Evolutionary conservation across 2,329 filamentous ascomycete species (phyloP).

Genomic region (Ophiocordyceps sinensis): DNA sequence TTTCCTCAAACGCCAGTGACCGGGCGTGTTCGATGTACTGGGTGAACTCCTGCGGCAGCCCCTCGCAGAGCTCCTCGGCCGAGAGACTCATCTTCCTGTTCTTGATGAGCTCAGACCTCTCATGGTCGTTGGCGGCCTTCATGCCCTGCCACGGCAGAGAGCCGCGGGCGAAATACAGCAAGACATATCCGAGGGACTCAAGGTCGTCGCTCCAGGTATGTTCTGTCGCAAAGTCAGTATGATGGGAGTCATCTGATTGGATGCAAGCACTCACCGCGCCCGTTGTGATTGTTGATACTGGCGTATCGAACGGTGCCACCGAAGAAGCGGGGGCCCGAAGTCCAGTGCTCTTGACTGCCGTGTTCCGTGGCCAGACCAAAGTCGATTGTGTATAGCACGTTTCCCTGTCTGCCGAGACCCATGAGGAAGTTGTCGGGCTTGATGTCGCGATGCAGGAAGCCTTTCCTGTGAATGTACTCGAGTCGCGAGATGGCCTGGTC

Average conservation of each 20-base stretch:
- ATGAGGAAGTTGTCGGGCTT: slow-evolving; percentile 99
- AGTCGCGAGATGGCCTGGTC: slow-evolving; percentile 98
- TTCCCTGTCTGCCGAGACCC: slow-evolving; percentile 97
- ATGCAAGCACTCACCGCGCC: slow-evolving; percentile 41
- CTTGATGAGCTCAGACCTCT: slow-evolving; percentile 99
- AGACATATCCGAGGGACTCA: slow-evolving; percentile 97
- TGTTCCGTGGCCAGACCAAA: slow-evolving; percentile 99
- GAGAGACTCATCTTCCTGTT: slow-evolving; percentile 99
- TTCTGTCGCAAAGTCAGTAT: slow-evolving; percentile 22
- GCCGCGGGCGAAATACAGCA: slow-evolving; percentile 99
- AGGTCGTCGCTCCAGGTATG: slow-evolving; percentile 99
- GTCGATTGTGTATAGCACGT: slow-evolving; percentile 98
- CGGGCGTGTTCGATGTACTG: slow-evolving; percentile 99
- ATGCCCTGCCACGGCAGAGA: slow-evolving; percentile 97
- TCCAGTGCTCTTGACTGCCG: slow-evolving; percentile 99
- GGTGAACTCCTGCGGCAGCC: slow-evolving; percentile 98
- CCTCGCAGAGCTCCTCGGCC: slow-evolving; percentile 94
- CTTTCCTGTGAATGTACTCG: slow-evolving; percentile 99
- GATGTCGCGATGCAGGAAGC: slow-evolving; percentile 98
- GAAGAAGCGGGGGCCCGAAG: slow-evolving; percentile 16
- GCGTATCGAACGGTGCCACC: slow-evolving; percentile 89
- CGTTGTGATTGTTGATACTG: slow-evolving; percentile 96
- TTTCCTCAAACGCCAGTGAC: slow-evolving; percentile 96
- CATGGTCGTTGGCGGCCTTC: slow-evolving; percentile 98
- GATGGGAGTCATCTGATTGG: no score